These are phyloP conservation scores for Fereydounia khargensis DNA, from an alignment of 1,284 basidiomycete genomes.

Conservation along the genomic window DNA sequence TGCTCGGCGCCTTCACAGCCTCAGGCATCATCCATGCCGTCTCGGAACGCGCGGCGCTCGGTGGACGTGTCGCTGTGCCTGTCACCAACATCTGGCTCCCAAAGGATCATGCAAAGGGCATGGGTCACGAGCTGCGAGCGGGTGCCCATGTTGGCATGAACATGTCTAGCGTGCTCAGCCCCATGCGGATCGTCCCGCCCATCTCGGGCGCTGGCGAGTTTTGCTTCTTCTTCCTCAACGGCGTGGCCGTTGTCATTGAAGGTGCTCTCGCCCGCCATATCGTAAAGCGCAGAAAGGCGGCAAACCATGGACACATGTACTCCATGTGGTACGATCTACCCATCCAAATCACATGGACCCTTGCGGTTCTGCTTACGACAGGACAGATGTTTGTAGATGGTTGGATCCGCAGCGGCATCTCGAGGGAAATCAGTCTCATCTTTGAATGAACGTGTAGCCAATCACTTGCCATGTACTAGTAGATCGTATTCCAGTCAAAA, in stretches of 20 bases:
- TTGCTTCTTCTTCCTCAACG: constrained; percentile 39
- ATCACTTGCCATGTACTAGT: no score
- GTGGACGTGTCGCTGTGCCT: constrained; percentile 28
- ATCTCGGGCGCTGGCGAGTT: constrained; percentile 35
- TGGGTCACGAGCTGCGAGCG: constrained; percentile 16
- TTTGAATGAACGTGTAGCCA: constrained; percentile 2
- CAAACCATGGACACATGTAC: constrained; percentile 11
- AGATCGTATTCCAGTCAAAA: no score
- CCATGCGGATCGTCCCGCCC: constrained; percentile 26
- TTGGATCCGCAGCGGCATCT: constrained; percentile 33
- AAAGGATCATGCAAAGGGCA: constrained; percentile 15
- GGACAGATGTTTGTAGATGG: constrained; percentile 39
- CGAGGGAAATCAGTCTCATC: constrained; percentile 16
- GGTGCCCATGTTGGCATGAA: not conserved
- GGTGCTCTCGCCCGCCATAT: constrained; percentile 18
- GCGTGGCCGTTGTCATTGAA: constrained; percentile 34
- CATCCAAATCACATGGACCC: constrained; percentile 23
- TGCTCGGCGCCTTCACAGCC: constrained; percentile 33
- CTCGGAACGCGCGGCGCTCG: constrained; percentile 26
- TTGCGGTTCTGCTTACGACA: constrained; percentile 27
- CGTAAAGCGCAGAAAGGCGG: constrained; percentile 7
- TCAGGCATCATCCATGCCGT: constrained; percentile 36
- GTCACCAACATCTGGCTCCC: constrained; percentile 28
- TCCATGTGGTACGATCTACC: constrained; percentile 25
- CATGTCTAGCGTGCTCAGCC: constrained; percentile 2